A percentile compares a stretch with the other conserved stretches of the same genome.
Evolutionary conservation across 257 asterid species (phyloP).

Genomic region (Salvia rosmarinus): DNA sequence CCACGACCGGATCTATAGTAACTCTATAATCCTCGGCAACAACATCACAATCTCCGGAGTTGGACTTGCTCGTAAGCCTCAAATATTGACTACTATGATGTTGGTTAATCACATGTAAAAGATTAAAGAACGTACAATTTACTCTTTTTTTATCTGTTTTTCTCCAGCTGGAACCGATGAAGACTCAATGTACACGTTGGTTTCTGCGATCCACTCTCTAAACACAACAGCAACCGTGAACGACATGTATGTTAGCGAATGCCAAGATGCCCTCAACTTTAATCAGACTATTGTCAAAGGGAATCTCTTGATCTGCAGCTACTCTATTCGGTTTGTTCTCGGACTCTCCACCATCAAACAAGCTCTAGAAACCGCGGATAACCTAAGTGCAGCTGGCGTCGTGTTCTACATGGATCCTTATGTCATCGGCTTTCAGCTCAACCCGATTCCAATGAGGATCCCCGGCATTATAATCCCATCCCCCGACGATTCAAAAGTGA

Average conservation of each 20-base stretch:
- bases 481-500: slow-evolving; percentile 84
- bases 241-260: slow-evolving; percentile 86
- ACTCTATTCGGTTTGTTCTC: slow-evolving; percentile 94
- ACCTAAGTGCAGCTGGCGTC: slow-evolving; percentile 87
- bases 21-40: slow-evolving; percentile 86
- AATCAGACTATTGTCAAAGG: slow-evolving; percentile 67
- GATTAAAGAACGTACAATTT: neutral
- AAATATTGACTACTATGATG: slow-evolving; percentile 17
- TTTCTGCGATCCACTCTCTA: slow-evolving; percentile 81
- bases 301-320: slow-evolving; percentile 89
- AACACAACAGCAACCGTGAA: slow-evolving; percentile 49
- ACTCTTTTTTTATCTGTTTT: slow-evolving; percentile 33
- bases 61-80: slow-evolving; percentile 93
- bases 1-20: slow-evolving; percentile 80
- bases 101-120: too few species aligned
- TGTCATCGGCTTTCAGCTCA: slow-evolving; percentile 87
- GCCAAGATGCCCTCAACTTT: slow-evolving; percentile 80
- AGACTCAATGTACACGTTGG: slow-evolving; percentile 68
- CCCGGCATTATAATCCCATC: slow-evolving; percentile 95
- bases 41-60: slow-evolving; percentile 84
- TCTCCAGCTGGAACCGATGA: slow-evolving; percentile 78
- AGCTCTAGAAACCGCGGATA: slow-evolving; percentile 79
- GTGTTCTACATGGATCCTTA: slow-evolving; percentile 97
- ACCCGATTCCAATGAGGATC: slow-evolving; percentile 79
- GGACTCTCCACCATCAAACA: slow-evolving; percentile 90